These are phyloP conservation scores for Beauveria asiatica DNA, from an alignment of 2,329 filamentous ascomycete genomes.

Conservation along the genomic window DNA sequence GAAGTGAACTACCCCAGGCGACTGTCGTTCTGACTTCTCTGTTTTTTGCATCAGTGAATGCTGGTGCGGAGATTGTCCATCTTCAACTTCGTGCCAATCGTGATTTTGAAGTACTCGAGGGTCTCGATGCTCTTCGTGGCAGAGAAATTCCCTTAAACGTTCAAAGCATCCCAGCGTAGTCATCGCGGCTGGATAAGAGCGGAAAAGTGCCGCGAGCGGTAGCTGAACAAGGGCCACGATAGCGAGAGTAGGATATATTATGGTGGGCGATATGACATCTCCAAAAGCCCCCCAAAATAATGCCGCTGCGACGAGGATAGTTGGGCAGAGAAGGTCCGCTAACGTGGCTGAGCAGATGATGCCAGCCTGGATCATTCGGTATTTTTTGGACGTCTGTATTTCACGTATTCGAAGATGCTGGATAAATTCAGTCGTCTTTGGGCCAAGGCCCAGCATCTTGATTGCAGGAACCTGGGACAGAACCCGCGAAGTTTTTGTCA, in stretches of 20 bases:
- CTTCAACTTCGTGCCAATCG: not conserved
- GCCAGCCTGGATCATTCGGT: not conserved
- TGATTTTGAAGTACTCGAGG: not conserved
- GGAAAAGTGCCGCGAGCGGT: not conserved
- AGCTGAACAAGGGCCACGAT: not conserved
- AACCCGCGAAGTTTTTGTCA: not conserved
- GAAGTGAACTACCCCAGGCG: not conserved
- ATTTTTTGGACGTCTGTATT: not conserved
- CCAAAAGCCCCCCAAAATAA: not conserved
- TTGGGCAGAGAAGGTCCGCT: not conserved
- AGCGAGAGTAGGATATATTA: not conserved
- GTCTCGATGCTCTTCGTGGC: not conserved
- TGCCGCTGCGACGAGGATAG: not conserved
- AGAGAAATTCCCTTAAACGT: not conserved
- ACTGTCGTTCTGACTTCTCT: not conserved
- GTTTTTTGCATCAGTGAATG: not conserved
- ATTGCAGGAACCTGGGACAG: not conserved
- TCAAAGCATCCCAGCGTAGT: conserved; percentile 1
- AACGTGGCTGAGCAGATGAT: not conserved
- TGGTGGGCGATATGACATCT: not conserved
- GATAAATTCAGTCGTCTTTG: not conserved
- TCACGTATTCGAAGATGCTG: not conserved
- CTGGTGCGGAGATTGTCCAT: not conserved
- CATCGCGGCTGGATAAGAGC: not conserved
- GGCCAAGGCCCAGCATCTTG: not conserved